Base-by-base conservation (phyloP, 495 filamentous ascomycete genomes). In the Annulohypoxylon maeteangense region DNA sequence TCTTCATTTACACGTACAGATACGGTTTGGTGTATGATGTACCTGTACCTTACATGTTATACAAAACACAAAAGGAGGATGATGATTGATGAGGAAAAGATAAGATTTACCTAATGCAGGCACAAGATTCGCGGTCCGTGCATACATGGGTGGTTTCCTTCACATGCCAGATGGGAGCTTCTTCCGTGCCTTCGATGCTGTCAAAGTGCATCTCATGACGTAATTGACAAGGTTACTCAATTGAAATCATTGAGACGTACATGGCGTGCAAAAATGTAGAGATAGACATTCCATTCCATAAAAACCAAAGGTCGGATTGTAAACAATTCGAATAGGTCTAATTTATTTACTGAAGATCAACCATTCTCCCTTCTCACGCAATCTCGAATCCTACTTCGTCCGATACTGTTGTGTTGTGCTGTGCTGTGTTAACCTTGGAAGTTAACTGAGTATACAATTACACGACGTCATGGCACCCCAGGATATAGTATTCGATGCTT, bases 181-280 rank as follows among this genome's bases (percentile, higher is more conserved):
- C 34, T 12, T 54, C 20, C 8, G 20, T 23, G 20, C 45, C 53
- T 29, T 31, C 42, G 4, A 8, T 27, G 32, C 36, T 62, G 11
- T 25, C 10, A 47, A 29, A 47, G 23, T 36, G 34, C 27, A 20
- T 45, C 56, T 0, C n/a, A 62, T 72, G 69, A 72, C 64, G 69
- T 72, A 67, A 60, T 67, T 10, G 53, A 64, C 59, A 59, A 38
- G 68, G 62, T 25, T 66, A 7, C 32, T 50, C 29, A 18, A 61
- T 36, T 56, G n/a, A n/a, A 11, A 55, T 72, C 70, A 72, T 72
- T 34, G 18, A 44, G 64, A 48, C 63, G 45, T 68, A n/a, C n/a
- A n/a, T n/a, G n/a, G n/a, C n/a, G n/a, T n/a, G n/a, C n/a, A n/a
- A 54, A 71, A 14, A 44, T 25, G 7, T n/a, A 22, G 31, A 23